Evolutionary conservation across 2,329 filamentous ascomycete species (phyloP), one percentile per base, ranked within the genome.

Genomic region (Septoria linicola): DNA sequence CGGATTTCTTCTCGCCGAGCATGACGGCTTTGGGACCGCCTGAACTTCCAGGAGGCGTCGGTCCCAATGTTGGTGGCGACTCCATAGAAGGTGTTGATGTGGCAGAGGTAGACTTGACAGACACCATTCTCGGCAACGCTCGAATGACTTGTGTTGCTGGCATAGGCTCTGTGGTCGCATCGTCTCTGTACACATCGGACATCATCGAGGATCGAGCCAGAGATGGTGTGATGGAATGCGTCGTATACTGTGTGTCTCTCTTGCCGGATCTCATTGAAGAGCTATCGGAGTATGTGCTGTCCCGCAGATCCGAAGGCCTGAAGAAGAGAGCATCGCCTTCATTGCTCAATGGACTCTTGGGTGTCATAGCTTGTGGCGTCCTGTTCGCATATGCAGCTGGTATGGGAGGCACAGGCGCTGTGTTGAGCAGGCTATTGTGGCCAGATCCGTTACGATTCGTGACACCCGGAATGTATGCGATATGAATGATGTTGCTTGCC

Each of bases 401-500:
- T 55, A 97, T 89, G 13, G 92, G 90, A 35, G 93, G 93, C 3
- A 99, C 91, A 0, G 92, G 92, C n/a, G 91, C 90, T 19, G 53
- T 46, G 31, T 59, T 53, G 13, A 61, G 54, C 35, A 67, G 21
- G 47, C 65, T 68, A 45, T 63, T 65, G 25, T 61, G 59, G 2
- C 61, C 58, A 0, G 89, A 92, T n/a, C 87, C 85, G 6, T 91
- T 90, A 60, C 92, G 83, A 73, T 96, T 96, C 17, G 63, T 69
- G 64, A 97, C 91, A 54, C 93, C 93, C 11, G 93, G 93, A 60
- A 99, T 97, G 71, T 97, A 99, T 49, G 93, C 93, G 72, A 99
- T 99, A 73, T 97, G 93, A 64, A 99, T 99, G 68, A 99, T 92
- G 75, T 99, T 99, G 65, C 93, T 97, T 41, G 93, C 93, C 56